A percentile compares a stretch with the other conserved stretches of the same genome.
These are phyloP conservation scores for Bonnemaisonia californica DNA, from an alignment of 31 red algal genomes.

Conservation along the genomic window DNA sequence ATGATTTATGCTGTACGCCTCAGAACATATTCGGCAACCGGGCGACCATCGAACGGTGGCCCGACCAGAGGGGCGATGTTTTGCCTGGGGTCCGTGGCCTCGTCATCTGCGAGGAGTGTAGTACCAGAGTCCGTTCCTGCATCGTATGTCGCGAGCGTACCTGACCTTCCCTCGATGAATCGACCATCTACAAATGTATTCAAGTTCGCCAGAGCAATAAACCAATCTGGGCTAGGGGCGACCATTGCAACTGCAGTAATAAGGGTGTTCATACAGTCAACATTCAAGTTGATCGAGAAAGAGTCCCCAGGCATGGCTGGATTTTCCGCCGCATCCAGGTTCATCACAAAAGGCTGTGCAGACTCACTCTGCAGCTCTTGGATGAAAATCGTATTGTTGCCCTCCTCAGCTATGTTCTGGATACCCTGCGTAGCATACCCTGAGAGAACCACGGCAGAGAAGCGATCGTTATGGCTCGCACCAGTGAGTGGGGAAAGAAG, in stretches of 20 bases:
- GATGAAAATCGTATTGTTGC: neutral
- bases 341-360: conserved; percentile 1
- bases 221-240: conserved; percentile 36
- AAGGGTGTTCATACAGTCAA: neutral
- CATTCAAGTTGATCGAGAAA: neutral
- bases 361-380: neutral
- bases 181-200: neutral
- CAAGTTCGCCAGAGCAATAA: conserved; percentile 9
- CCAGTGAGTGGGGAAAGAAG: neutral
- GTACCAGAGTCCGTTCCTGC: conserved; percentile 29
- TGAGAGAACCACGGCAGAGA: neutral
- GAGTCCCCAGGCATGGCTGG: neutral
- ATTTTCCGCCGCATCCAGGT: neutral
- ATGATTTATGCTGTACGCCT: neutral
- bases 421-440: neutral
- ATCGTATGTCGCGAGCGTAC: neutral
- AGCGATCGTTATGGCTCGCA: neutral
- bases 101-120: neutral
- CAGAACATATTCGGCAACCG: neutral
- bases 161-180: neutral
- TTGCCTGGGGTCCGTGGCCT: conserved; percentile 3
- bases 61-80: neutral
- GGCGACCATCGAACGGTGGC: neutral
- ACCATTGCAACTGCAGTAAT: conserved; percentile 24
- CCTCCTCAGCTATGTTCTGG: conserved; percentile 20